phyloP scores from a whole-genome alignment of 345 rosid species.

The Acer negundo region DNA sequence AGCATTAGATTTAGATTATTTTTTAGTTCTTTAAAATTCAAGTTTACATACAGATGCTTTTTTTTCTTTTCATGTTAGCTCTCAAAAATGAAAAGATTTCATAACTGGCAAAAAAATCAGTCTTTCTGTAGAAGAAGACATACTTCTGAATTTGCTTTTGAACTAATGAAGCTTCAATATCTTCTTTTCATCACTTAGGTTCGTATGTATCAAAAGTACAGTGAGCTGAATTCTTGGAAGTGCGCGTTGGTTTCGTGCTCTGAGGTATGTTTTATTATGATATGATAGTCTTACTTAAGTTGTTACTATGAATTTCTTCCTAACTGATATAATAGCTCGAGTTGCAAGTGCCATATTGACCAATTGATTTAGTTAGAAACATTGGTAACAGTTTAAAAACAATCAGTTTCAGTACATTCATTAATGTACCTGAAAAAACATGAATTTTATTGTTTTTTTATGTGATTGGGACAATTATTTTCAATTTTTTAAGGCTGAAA shows the following conservation, averaged over 20 bases:
- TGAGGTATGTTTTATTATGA: slow-evolving; percentile 52
- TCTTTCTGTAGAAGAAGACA: not conserved
- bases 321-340: not conserved
- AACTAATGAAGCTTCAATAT: slow-evolving; percentile 24
- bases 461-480: slow-evolving; percentile 18
- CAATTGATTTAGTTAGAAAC: not conserved
- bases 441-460: slow-evolving; percentile 15
- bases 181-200: slow-evolving; percentile 44
- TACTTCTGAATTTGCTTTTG: slow-evolving; percentile 12
- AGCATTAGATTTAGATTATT: not conserved
- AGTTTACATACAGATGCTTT: not conserved
- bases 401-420: not conserved
- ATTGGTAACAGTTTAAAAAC: not conserved
- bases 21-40: slow-evolving; percentile 2
- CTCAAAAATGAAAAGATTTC: not conserved
- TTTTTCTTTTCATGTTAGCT: not conserved
- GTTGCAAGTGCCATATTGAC: not conserved
- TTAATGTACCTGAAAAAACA: slow-evolving; percentile 4
- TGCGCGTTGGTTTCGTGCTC: slow-evolving; percentile 65
- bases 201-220: slow-evolving; percentile 86
- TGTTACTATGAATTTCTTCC: not conserved
- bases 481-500: slow-evolving; percentile 64
- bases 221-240: slow-evolving; percentile 85
- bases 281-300: not conserved
- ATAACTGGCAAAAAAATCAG: not conserved